These are phyloP conservation scores for Phytophthora pseudosyringae DNA, from an alignment of 352 stramenopile genomes.

Conservation along the genomic window DNA sequence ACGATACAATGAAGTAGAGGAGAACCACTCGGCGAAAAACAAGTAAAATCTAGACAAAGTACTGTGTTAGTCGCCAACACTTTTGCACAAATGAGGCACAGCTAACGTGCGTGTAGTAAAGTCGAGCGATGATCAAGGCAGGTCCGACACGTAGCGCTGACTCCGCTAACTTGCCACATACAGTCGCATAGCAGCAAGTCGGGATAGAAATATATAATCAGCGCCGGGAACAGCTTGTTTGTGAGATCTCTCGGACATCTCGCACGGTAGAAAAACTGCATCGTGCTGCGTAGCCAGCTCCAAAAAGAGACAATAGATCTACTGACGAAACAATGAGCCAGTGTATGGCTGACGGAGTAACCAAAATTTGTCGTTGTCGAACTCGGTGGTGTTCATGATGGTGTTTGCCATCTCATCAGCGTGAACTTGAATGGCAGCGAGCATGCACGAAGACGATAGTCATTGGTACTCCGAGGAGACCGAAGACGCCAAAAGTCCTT, in stretches of 20 bases:
- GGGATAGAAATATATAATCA: conserved; percentile 49
- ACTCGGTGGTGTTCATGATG: conserved; percentile 43
- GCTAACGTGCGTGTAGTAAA: conserved; percentile 33
- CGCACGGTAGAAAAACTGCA: conserved; percentile 39
- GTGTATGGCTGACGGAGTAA: conserved; percentile 34
- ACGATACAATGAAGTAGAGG: conserved; percentile 45
- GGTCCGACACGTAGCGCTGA: conserved; percentile 41
- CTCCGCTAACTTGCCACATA: conserved; percentile 55
- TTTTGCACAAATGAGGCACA: not conserved
- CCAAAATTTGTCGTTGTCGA: conserved; percentile 60
- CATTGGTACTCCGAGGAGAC: conserved; percentile 45
- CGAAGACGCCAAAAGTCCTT: conserved; percentile 46
- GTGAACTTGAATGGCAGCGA: conserved; percentile 45
- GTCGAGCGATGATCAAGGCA: conserved; percentile 35
- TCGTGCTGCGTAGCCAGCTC: conserved; percentile 37
- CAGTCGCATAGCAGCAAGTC: conserved; percentile 44
- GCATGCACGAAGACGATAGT: conserved; percentile 41
- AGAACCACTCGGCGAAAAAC: conserved; percentile 60
- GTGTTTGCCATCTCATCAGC: conserved; percentile 41
- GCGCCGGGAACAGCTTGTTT: conserved; percentile 39
- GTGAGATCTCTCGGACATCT: too few species aligned
- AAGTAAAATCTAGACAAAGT: conserved; percentile 41
- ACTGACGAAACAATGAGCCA: conserved; percentile 25
- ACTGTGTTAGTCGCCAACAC: not conserved
- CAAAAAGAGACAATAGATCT: conserved; percentile 36